Conservation (phyloP, 106 monocot genomes). For the Vanilla planifolia region DNA sequence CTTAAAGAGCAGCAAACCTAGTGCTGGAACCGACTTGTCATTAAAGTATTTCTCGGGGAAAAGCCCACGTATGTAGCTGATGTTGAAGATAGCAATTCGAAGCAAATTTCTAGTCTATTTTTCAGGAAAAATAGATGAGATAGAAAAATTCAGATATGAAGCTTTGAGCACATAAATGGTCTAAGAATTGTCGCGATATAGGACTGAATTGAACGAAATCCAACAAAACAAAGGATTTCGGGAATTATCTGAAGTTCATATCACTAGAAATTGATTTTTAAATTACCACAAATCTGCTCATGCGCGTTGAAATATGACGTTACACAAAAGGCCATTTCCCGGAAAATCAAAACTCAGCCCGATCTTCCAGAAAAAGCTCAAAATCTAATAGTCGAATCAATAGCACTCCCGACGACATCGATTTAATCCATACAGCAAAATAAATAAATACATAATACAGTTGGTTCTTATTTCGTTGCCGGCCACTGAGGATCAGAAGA, state of each 20-base stretch:
- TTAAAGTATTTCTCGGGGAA: conserved; percentile 97
- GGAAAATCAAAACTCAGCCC: not conserved
- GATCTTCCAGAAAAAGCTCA: not conserved
- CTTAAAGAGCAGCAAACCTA: conserved; percentile 33
- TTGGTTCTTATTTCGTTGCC: too few relatives aligned
- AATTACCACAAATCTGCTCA: not conserved
- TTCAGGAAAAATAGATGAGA: not conserved
- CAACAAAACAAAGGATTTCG: not conserved
- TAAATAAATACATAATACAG: too few relatives aligned
- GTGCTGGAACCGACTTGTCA: conserved; percentile 93
- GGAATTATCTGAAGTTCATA: not conserved
- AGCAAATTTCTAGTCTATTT: conserved; percentile 91
- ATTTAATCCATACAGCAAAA: too few relatives aligned
- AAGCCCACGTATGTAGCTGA: conserved; percentile 96
- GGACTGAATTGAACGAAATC: not conserved
- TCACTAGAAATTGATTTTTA: not conserved
- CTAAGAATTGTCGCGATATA: not conserved
- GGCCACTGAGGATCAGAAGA: not conserved
- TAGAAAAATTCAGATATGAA: not conserved
- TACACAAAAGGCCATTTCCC: not conserved
- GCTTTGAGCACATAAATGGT: not conserved
- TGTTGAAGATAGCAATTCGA: conserved; percentile 94
- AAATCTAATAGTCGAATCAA: not conserved
- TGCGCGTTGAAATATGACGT: not conserved
- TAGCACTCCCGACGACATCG: too few relatives aligned